Conservation (phyloP, 1,139 yeast genomes). For the Suhomyces bokatorum region DNA sequence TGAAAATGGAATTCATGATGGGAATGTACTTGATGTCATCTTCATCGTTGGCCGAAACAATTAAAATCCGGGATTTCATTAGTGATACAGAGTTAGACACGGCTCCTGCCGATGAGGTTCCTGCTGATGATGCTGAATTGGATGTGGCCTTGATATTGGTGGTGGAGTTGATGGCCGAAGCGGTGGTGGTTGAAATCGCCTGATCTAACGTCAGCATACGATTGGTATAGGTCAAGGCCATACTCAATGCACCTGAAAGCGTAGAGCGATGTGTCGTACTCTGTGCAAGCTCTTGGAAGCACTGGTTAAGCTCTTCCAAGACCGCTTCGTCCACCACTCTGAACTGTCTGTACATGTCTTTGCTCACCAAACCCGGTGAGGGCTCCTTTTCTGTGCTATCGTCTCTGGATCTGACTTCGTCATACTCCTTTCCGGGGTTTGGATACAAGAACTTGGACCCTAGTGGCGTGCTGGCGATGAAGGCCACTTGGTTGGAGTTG, state of each 20-base stretch:
- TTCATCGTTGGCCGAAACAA: conserved; percentile 76
- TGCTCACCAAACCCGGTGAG: conserved; percentile 25
- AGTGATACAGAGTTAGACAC: conserved; percentile 30
- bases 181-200: conserved; percentile 48
- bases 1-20: conserved; percentile 92
- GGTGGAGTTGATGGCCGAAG: conserved; percentile 47
- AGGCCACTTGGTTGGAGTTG: conserved; percentile 81
- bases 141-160: conserved; percentile 26
- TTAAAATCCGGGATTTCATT: conserved; percentile 69
- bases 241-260: conserved; percentile 75
- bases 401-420: conserved; percentile 14
- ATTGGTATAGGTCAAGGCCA: conserved; percentile 79
- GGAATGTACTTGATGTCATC: conserved; percentile 84
- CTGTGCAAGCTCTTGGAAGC: conserved; percentile 36
- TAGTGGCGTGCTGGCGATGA: conserved; percentile 72
- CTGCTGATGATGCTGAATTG: conserved; percentile 11
- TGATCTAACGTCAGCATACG: conserved; percentile 58
- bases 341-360: conserved; percentile 81
- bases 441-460: conserved; percentile 81
- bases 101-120: conserved; percentile 16
- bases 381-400: conserved; percentile 13
- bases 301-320: conserved; percentile 55
- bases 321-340: conserved; percentile 78
- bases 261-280: conserved; percentile 34
- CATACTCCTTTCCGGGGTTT: conserved; percentile 30